phyloP scores from a whole-genome alignment of 129 eudicot genomes.

The Flaveria linearis region DNA sequence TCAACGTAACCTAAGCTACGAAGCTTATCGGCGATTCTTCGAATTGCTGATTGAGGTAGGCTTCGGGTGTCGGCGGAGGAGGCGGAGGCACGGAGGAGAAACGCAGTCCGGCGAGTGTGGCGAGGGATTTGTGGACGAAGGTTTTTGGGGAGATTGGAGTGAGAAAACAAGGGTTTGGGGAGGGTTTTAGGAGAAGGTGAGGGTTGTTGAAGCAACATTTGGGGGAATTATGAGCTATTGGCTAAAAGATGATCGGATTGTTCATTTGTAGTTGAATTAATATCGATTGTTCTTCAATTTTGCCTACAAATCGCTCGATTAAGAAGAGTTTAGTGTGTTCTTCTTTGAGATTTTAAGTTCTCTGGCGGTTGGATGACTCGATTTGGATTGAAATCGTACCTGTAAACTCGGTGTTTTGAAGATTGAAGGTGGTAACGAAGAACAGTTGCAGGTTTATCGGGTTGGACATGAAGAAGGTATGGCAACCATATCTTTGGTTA shows the following conservation, averaged over 20 bases:
- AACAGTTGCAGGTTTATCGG: neutral
- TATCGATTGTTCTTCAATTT: neutral
- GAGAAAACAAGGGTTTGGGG: slow-evolving; percentile 34
- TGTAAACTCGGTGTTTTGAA: neutral
- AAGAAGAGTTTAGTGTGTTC: neutral
- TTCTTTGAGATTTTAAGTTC: neutral
- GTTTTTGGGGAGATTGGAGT: slow-evolving; percentile 31
- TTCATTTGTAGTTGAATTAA: neutral
- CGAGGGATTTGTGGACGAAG: slow-evolving; percentile 24
- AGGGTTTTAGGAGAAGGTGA: slow-evolving; percentile 41
- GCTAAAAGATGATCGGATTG: neutral
- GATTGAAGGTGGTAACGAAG: neutral
- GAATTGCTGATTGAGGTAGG: slow-evolving; percentile 76
- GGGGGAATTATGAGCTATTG: neutral
- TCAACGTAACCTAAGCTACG: slow-evolving; percentile 81
- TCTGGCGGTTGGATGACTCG: neutral
- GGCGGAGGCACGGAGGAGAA: slow-evolving; percentile 35
- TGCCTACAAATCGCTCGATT: neutral
- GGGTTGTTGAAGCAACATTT: slow-evolving; percentile 51
- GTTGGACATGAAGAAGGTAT: neutral
- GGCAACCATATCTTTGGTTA: no score
- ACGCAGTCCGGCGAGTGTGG: slow-evolving; percentile 36
- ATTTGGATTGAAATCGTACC: neutral
- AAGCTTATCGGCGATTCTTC: slow-evolving; percentile 85
- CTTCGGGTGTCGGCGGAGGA: slow-evolving; percentile 38